phyloP scores from a whole-genome alignment of 75 land plant species.

The Selaginella moellendorffii region DNA sequence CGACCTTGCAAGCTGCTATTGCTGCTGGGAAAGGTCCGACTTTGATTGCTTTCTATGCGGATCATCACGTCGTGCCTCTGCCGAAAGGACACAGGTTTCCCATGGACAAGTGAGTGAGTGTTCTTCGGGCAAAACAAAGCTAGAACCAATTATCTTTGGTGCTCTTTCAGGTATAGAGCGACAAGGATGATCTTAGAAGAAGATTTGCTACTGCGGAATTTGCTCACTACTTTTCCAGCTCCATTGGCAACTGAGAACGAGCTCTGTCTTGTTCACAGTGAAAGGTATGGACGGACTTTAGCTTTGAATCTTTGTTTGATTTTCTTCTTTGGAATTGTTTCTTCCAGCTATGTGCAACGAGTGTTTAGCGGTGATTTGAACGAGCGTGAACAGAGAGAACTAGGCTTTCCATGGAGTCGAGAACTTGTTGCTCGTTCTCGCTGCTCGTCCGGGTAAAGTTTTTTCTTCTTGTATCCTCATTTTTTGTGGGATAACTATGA shows the following conservation, averaged over 20 bases:
- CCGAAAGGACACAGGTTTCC: conserved; percentile 31
- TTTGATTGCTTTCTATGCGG: conserved; percentile 24
- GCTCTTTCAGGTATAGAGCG: conserved; percentile 22
- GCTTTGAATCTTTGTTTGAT: not conserved
- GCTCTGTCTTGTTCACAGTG: conserved; percentile 24
- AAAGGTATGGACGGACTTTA: conserved; percentile 11
- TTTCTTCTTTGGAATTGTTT: not conserved
- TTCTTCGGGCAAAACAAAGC: not conserved
- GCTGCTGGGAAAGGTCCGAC: conserved; percentile 12
- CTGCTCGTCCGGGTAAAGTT: conserved; percentile 20
- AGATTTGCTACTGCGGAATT: conserved; percentile 15
- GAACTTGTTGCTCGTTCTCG: conserved; percentile 20
- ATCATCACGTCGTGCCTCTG: conserved; percentile 23
- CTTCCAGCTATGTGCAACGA: conserved; percentile 22
- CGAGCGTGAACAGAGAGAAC: conserved; percentile 15
- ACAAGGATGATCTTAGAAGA: conserved; percentile 28
- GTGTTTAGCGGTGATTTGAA: conserved; percentile 14
- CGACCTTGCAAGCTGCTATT: conserved; percentile 20
- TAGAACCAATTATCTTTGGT: not conserved
- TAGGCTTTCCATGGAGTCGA: conserved; percentile 32
- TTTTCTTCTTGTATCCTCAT: not conserved
- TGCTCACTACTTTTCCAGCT: conserved; percentile 18
- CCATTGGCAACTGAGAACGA: conserved; percentile 20
- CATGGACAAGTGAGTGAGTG: conserved; percentile 23
- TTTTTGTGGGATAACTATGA: not conserved